These are phyloP conservation scores for Paradendryphiella salina DNA, from an alignment of 2,329 filamentous ascomycete species.

Conservation along the genomic window DNA sequence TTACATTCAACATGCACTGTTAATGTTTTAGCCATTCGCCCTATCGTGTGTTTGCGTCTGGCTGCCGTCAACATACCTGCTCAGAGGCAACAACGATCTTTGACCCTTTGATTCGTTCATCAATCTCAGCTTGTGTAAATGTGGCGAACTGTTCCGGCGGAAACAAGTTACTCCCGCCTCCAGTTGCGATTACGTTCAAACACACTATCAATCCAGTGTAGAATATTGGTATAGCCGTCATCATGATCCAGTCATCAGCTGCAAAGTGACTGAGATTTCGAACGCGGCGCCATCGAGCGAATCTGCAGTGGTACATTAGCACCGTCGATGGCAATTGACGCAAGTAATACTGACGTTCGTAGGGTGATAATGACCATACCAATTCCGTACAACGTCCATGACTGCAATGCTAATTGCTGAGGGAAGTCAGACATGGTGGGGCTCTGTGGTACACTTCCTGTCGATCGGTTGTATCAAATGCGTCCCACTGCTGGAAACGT, in stretches of 20 bases:
- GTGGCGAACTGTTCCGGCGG: constrained; percentile 43
- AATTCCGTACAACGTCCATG: constrained; percentile 38
- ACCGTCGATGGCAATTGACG: background rate
- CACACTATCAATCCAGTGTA: constrained; percentile 51
- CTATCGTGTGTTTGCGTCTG: background rate
- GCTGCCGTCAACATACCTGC: constrained; percentile 38
- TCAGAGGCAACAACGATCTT: constrained; percentile 53
- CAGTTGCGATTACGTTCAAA: constrained; percentile 48
- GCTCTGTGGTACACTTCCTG: background rate
- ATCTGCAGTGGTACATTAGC: constrained; percentile 16
- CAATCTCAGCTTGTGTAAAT: constrained; percentile 47
- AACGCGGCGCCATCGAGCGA: constrained; percentile 35
- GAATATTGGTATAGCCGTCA: background rate
- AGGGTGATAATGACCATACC: constrained; percentile 34
- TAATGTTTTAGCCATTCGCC: constrained; percentile 40
- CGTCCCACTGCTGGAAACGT: background rate
- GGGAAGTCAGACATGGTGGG: constrained; percentile 18
- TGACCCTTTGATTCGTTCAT: constrained; percentile 50
- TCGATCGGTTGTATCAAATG: background rate
- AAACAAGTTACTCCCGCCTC: constrained; percentile 52
- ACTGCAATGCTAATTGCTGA: constrained; percentile 24
- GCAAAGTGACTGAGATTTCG: constrained; percentile 25
- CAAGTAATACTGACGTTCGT: constrained; percentile 29
- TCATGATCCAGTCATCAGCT: constrained; percentile 32
- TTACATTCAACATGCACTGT: constrained; percentile 65